Base-by-base conservation (phyloP, 2,329 filamentous ascomycete species). In the Paracamarosporium sp. region DNA sequence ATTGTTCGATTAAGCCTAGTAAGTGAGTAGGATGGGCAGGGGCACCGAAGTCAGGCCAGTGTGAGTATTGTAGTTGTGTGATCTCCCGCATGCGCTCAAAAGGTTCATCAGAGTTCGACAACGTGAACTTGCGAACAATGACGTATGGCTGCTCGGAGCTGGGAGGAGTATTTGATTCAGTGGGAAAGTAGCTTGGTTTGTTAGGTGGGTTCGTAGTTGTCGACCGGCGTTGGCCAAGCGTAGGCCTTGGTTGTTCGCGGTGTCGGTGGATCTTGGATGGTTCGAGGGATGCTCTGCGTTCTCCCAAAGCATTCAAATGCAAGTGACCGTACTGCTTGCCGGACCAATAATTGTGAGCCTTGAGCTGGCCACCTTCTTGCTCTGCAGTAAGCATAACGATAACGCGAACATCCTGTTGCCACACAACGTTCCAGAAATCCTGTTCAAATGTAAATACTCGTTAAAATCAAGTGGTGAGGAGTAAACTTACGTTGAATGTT, bases 381-480 rank as follows among this genome's bases (percentile, higher is more conserved):
- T 98, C 94, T 1, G 95, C 94, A 5, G 95, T 99, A 64, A 99
- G 84, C 90, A 97, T 98, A 63, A 98, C 93, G 60, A 99, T 90
- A 25, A 98, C 91, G 50, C 94, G 90, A 3, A 96, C 89, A 72
- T 98, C 93, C 76, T 98, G 91, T 73, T 98, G 93, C 95, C 95
- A 99, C 28, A 98, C 85, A 11, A 97, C 90, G 59, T 92, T 94
- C 95, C 95, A 99, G 73, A 99, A 99, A 76, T 99, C 95, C 91
- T 95, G 65, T 24, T 51, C 22, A 59, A 56, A 56, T 50, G 56
- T 71, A 62, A 73, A 65, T 48, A 15, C 13, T 12, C 4, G 28
- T 31, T 24, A 22, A 30, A 38, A n/a, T 17, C 20, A 25, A 17
- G 17, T 8, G 7, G n/a, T 20, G 3, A 35, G 17, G 22, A 54